These are phyloP conservation scores for Quercus lobata DNA, from an alignment of 331 rosid genomes.

Conservation along the genomic window DNA sequence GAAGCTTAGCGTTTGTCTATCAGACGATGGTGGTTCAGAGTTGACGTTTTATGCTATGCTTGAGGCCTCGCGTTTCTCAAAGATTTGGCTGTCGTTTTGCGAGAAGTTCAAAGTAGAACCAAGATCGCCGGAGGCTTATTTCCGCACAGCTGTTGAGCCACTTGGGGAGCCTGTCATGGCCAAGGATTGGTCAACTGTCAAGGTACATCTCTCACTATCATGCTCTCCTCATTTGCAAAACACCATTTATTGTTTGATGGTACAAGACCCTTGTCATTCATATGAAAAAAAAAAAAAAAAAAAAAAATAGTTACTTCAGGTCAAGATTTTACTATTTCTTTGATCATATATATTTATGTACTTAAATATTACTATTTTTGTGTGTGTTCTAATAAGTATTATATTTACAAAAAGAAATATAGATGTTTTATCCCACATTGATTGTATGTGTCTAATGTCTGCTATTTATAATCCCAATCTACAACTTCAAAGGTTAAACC, in stretches of 20 bases:
- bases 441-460: too few relatives aligned
- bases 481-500: too few relatives aligned
- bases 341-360: too few relatives aligned
- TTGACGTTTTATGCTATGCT: conserved; percentile 59
- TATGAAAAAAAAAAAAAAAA: conserved; percentile 29
- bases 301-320: too few relatives aligned
- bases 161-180: not conserved
- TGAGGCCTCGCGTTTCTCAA: conserved; percentile 62
- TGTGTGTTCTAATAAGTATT: too few relatives aligned
- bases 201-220: conserved; percentile 25
- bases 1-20: conserved; percentile 69
- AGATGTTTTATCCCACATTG: too few relatives aligned
- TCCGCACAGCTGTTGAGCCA: not conserved
- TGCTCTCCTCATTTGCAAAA: not conserved
- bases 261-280: too few relatives aligned
- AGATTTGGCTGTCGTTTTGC: conserved; percentile 79
- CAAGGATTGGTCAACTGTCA: conserved; percentile 15
- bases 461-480: too few relatives aligned
- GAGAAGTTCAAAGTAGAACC: conserved; percentile 61
- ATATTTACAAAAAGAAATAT: too few relatives aligned
- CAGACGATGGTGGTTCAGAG: conserved; percentile 71
- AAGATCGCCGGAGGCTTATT: conserved; percentile 70
- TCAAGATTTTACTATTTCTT: too few relatives aligned
- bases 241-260: too few relatives aligned
- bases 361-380: too few relatives aligned